phyloP scores from a whole-genome alignment of 208 protist genomes.

The Trypanosoma rangeli region DNA sequence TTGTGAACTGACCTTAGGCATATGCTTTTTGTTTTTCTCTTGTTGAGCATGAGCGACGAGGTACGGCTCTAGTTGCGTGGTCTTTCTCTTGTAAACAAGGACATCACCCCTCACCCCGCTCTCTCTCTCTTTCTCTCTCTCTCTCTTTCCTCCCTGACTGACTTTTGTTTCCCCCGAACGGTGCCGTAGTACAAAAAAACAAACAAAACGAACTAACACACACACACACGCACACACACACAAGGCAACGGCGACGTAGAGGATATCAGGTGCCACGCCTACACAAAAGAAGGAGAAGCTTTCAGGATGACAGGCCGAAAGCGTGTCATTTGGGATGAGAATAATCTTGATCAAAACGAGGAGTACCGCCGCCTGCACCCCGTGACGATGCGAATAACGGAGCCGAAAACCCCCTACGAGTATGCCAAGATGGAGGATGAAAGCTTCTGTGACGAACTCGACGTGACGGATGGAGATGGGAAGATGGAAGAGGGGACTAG shows the following conservation, averaged over 20 bases:
- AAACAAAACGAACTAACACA: too few relatives aligned
- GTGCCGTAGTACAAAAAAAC: too few relatives aligned
- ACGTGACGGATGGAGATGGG: conserved; percentile 13
- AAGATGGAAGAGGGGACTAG: conserved; percentile 15
- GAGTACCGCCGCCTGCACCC: conserved; percentile 83
- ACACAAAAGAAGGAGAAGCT: neutral
- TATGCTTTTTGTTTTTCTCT: conserved; percentile 1
- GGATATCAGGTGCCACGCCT: neutral
- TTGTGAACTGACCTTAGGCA: conserved; percentile 4
- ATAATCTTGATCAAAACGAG: conserved; percentile 76
- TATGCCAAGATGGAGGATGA: conserved; percentile 47
- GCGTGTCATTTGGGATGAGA: conserved; percentile 81
- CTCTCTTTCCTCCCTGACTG: neutral
- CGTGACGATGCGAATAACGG: conserved; percentile 83
- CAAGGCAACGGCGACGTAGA: conserved; percentile 2
- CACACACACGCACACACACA: neutral
- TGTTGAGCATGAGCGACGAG: neutral
- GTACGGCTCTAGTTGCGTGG: neutral
- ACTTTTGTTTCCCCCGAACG: too few relatives aligned
- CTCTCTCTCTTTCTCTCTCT: conserved; percentile 22
- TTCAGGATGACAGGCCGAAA: conserved; percentile 32
- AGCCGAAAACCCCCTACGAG: conserved; percentile 86
- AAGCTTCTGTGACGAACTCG: conserved; percentile 11
- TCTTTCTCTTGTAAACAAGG: neutral
- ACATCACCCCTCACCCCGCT: neutral